Conservation (phyloP, 2,329 filamentous ascomycete species). For the Arthrinium phaeospermum region DNA sequence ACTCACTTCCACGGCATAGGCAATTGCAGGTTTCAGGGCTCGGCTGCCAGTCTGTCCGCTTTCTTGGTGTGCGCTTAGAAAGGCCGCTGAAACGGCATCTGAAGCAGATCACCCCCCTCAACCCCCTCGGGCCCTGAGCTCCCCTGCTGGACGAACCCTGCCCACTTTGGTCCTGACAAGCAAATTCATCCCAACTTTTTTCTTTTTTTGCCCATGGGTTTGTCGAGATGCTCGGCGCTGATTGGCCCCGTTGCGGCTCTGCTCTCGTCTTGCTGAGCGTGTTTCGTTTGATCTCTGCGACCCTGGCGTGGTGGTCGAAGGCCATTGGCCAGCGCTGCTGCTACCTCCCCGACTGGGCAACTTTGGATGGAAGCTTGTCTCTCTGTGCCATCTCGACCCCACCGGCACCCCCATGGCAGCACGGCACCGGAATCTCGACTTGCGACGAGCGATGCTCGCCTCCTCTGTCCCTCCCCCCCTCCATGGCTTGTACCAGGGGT, state of each 20-base stretch:
- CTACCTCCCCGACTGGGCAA: not conserved
- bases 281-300: constrained; percentile 16
- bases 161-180: constrained; percentile 9
- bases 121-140: constrained; percentile 26
- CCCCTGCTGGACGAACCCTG: constrained; percentile 24
- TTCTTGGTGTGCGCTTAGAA: constrained; percentile 22
- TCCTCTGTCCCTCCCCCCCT: not conserved
- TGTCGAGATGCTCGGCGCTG: not conserved
- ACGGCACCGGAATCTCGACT: constrained; percentile 15
- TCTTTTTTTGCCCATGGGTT: not conserved
- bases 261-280: not conserved
- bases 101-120: constrained; percentile 36
- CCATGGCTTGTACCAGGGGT: constrained; percentile 11
- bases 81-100: constrained; percentile 36
- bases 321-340: not conserved
- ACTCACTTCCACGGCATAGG: constrained; percentile 29
- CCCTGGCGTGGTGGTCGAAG: not conserved
- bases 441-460: constrained; percentile 13
- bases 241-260: not conserved
- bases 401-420: constrained; percentile 1
- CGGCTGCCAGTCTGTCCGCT: constrained; percentile 36
- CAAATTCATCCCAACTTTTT: constrained; percentile 17
- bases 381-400: constrained; percentile 6
- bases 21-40: constrained; percentile 36
- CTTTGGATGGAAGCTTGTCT: constrained; percentile 1